phyloP scores from a whole-genome alignment of 2,329 filamentous ascomycete species.

The Leptographium galeiforme region DNA sequence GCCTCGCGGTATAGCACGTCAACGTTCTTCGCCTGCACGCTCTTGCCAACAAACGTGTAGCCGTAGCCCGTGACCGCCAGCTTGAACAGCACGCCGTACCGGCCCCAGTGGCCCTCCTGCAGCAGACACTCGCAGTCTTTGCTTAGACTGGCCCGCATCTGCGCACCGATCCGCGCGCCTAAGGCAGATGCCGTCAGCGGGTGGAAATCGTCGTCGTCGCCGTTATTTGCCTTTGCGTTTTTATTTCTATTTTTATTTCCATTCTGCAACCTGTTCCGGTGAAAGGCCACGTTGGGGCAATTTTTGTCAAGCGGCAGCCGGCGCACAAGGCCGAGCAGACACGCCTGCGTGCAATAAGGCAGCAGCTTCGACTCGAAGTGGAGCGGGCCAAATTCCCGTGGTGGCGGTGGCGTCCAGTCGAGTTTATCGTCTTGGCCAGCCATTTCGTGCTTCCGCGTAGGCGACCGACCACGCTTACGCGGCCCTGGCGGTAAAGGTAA shows the following conservation, averaged over 20 bases:
- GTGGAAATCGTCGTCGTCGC: background rate
- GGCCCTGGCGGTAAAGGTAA: background rate
- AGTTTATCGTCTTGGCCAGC: too few relatives aligned
- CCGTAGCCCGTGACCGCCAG: slow-evolving; percentile 7
- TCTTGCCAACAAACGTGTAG: slow-evolving; percentile 10
- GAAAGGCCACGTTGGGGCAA: slow-evolving; percentile 1
- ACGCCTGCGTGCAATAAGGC: background rate
- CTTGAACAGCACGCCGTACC: slow-evolving; percentile 7
- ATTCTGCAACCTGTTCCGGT: background rate
- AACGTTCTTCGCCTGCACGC: background rate
- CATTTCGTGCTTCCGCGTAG: background rate
- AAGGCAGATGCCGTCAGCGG: background rate
- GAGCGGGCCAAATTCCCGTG: background rate
- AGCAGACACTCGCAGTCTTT: background rate
- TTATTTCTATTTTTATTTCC: too few relatives aligned
- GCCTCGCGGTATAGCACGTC: slow-evolving; percentile 1
- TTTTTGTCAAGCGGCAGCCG: background rate
- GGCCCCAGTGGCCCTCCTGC: background rate
- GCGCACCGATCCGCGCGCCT: background rate
- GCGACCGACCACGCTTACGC: background rate
- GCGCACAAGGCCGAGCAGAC: background rate
- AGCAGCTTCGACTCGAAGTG: background rate
- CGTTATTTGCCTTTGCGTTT: too few relatives aligned
- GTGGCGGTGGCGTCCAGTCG: background rate
- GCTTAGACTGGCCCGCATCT: background rate